phyloP scores from a whole-genome alignment of 2,329 filamentous ascomycete genomes.

The Pseudogymnoascus sp. region DNA sequence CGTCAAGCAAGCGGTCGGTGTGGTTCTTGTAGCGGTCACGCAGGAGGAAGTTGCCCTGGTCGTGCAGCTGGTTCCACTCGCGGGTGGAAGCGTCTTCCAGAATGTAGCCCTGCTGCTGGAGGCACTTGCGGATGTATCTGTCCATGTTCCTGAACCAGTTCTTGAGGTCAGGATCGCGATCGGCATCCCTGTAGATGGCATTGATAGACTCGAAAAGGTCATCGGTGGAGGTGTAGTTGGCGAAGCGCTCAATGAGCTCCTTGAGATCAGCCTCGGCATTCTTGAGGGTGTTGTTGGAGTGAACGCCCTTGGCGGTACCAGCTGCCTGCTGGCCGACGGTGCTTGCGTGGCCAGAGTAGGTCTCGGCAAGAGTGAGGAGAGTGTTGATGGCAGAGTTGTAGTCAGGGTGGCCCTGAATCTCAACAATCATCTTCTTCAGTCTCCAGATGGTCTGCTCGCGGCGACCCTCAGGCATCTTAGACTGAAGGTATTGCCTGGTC shows the following conservation, averaged over 20 bases:
- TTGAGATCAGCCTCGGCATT: constrained; percentile 73
- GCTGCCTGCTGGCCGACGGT: constrained; percentile 55
- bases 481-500: constrained; percentile 66
- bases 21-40: constrained; percentile 81
- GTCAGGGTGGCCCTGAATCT: constrained; percentile 91
- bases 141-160: constrained; percentile 81
- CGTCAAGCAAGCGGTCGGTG: constrained; percentile 78
- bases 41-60: constrained; percentile 77
- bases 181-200: constrained; percentile 77
- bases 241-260: constrained; percentile 88
- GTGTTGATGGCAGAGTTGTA: constrained; percentile 90
- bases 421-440: constrained; percentile 94
- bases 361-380: constrained; percentile 73
- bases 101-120: constrained; percentile 87
- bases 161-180: constrained; percentile 77
- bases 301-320: constrained; percentile 65
- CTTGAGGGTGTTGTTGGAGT: constrained; percentile 54
- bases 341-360: constrained; percentile 70
- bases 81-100: constrained; percentile 71
- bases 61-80: constrained; percentile 79
- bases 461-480: constrained; percentile 87
- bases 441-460: constrained; percentile 88
- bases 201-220: constrained; percentile 81
- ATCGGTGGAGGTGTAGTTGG: constrained; percentile 84
- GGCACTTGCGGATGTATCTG: constrained; percentile 68